Conservation (phyloP, 2,329 filamentous ascomycete species). For the Fusarium domesticum region DNA sequence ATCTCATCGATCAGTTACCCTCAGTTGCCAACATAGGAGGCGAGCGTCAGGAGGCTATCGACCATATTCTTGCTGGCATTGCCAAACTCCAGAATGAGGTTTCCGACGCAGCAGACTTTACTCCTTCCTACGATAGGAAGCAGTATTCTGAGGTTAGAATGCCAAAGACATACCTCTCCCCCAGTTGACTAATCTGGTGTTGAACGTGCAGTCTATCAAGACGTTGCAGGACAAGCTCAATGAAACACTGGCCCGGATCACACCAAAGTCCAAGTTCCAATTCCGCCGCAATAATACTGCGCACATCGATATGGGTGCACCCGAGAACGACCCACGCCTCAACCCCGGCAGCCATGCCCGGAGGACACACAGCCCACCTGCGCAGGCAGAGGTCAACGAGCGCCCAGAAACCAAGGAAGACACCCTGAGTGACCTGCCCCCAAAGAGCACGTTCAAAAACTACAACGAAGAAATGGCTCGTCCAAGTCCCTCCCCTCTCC, state of each 20-base stretch:
- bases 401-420: slow-evolving; percentile 13
- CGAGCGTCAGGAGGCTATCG: slow-evolving; percentile 76
- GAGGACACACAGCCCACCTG: slow-evolving; percentile 20
- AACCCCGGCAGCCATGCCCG: slow-evolving; percentile 36
- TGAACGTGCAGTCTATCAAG: slow-evolving; percentile 69
- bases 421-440: slow-evolving; percentile 12
- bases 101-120: slow-evolving; percentile 74
- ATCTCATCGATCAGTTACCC: slow-evolving; percentile 68
- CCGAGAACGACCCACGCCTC: slow-evolving; percentile 44
- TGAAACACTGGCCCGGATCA: slow-evolving; percentile 62
- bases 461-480: slow-evolving; percentile 57
- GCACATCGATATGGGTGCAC: slow-evolving; percentile 43
- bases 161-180: background rate
- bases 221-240: slow-evolving; percentile 74
- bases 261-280: slow-evolving; percentile 76
- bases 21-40: slow-evolving; percentile 60
- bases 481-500: slow-evolving; percentile 40
- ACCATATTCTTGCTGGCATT: slow-evolving; percentile 76
- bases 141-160: slow-evolving; percentile 70
- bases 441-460: slow-evolving; percentile 41
- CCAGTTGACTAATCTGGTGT: slow-evolving; percentile 2
- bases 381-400: background rate
- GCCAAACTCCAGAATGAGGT: slow-evolving; percentile 79
- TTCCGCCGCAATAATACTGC: slow-evolving; percentile 55
- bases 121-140: slow-evolving; percentile 86